These are phyloP conservation scores for Akebia trifoliata DNA, from an alignment of 164 flowering plant genomes.

Conservation along the genomic window DNA sequence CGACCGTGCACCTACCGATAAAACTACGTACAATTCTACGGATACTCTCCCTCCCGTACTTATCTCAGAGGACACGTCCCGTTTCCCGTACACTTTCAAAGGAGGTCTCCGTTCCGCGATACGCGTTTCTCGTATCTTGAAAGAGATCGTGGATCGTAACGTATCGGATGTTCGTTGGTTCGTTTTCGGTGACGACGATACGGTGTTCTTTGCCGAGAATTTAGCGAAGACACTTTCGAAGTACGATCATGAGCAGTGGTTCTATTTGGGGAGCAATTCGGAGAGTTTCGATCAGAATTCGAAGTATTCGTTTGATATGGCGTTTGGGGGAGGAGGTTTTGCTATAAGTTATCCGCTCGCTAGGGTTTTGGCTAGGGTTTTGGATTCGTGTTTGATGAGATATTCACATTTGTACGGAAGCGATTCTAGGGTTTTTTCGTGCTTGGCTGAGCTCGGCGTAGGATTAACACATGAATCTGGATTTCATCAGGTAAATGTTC, in stretches of 20 bases:
- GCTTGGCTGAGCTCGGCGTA: slow-evolving; percentile 89
- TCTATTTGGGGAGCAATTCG: slow-evolving; percentile 59
- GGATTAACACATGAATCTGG: slow-evolving; percentile 75
- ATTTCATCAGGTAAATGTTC: slow-evolving; percentile 81
- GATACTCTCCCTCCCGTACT: slow-evolving; percentile 36
- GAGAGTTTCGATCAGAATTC: slow-evolving; percentile 66
- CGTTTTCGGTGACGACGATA: slow-evolving; percentile 90
- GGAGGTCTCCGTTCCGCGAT: slow-evolving; percentile 66
- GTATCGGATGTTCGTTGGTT: slow-evolving; percentile 56
- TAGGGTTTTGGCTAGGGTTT: slow-evolving; percentile 49
- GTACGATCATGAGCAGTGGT: slow-evolving; percentile 67
- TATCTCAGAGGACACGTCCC: slow-evolving; percentile 47
- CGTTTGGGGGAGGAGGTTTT: slow-evolving; percentile 90
- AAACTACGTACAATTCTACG: neutral
- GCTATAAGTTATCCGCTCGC: slow-evolving; percentile 69
- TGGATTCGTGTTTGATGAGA: slow-evolving; percentile 71
- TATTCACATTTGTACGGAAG: slow-evolving; percentile 80
- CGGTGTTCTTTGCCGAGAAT: slow-evolving; percentile 69
- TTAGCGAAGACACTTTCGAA: slow-evolving; percentile 49
- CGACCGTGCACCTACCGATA: slow-evolving; percentile 25
- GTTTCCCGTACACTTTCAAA: slow-evolving; percentile 56
- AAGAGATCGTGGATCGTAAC: slow-evolving; percentile 37
- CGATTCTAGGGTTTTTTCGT: slow-evolving; percentile 62
- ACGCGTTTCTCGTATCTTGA: slow-evolving; percentile 60
- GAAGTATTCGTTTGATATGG: slow-evolving; percentile 67